Conservation (phyloP, 129 eudicot species). For the Tagetes patula region DNA sequence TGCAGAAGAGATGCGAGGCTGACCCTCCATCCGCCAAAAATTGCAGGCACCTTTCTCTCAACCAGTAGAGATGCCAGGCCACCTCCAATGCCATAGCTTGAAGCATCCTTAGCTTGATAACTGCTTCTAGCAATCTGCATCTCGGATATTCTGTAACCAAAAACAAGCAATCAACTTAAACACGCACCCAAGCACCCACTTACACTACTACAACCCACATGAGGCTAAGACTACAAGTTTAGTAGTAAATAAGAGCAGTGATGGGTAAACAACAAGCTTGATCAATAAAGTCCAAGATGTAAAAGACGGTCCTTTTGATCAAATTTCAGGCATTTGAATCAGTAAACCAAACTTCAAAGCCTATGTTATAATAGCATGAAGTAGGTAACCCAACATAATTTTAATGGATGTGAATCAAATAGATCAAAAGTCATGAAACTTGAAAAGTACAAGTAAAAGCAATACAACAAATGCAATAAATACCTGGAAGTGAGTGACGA, state of each 20-base stretch:
- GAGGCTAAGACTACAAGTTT: not conserved
- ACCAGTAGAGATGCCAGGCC: conserved; percentile 41
- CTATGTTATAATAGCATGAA: not conserved
- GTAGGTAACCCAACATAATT: not conserved
- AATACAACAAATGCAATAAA: not conserved
- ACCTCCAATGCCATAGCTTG: conserved; percentile 31
- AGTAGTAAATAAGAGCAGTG: not conserved
- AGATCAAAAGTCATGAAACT: not conserved
- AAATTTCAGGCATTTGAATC: not conserved
- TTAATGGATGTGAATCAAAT: not conserved
- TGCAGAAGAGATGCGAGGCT: conserved; percentile 39
- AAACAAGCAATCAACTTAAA: not conserved
- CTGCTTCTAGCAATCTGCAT: conserved; percentile 37
- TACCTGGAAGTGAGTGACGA: conserved; percentile 40
- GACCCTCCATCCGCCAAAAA: conserved; percentile 48
- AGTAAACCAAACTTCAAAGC: not conserved
- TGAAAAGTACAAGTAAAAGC: not conserved
- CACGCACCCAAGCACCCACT: not conserved
- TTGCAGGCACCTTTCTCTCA: conserved; percentile 39
- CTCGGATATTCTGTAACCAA: conserved; percentile 37
- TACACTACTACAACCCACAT: not conserved
- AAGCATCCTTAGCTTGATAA: conserved; percentile 34
- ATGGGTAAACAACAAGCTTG: not conserved
- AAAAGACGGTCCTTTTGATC: not conserved
- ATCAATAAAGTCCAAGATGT: not conserved